Conservation (phyloP, 305 asterid species). For the Caryopteris hybrid region DNA sequence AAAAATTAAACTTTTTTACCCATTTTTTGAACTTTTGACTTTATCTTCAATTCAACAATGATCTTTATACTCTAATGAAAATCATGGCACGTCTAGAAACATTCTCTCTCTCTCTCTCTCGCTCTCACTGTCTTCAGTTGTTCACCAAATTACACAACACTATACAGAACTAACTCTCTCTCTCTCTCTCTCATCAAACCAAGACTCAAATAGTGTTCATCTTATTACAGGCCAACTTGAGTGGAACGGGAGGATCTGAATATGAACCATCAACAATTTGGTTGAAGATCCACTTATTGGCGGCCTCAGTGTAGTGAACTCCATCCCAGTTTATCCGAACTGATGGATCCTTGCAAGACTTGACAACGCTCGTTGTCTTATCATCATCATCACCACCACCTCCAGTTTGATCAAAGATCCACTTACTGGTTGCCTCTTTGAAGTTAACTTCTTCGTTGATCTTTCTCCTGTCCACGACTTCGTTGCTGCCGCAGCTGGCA, state of each 20-base stretch:
- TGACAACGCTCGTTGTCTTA: constrained; percentile 6
- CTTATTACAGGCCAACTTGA: constrained; percentile 42
- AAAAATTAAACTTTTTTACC: too few species aligned
- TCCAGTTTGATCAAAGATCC: constrained; percentile 20
- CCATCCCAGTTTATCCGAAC: constrained; percentile 66
- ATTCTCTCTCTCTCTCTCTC: too few species aligned
- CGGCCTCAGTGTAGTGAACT: constrained; percentile 63
- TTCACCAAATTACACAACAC: too few species aligned
- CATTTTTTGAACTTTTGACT: too few species aligned
- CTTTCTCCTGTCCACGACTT: constrained; percentile 40
- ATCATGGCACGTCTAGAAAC: too few species aligned
- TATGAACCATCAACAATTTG: constrained; percentile 51
- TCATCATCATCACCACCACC: constrained; percentile 18
- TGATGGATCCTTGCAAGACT: constrained; percentile 56
- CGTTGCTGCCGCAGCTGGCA: constrained; percentile 50
- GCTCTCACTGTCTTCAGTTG: too few species aligned
- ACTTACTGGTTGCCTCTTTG: neutral
- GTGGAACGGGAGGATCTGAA: constrained; percentile 65
- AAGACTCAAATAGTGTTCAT: too few species aligned
- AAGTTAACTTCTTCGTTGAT: neutral
- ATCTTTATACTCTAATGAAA: too few species aligned
- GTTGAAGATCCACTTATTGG: constrained; percentile 62
- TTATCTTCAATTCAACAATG: too few species aligned
- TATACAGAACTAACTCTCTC: too few species aligned
- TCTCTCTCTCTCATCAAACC: too few species aligned